phyloP scores from a whole-genome alignment of 2,329 filamentous ascomycete genomes.

The Pseudocercospora macadamiae region DNA sequence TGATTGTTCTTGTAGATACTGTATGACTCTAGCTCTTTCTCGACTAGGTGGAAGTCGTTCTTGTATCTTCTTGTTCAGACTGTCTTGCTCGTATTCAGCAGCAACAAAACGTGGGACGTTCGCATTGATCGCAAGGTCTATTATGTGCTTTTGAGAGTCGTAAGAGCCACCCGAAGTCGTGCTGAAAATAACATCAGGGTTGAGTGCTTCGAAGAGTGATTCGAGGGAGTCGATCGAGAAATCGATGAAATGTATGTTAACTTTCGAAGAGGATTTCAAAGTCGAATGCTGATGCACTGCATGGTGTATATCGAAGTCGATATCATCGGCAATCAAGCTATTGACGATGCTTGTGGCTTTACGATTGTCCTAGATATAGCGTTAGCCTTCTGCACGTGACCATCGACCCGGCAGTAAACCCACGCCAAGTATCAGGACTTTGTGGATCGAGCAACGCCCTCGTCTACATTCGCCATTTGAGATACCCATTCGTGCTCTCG shows the following conservation, averaged over 20 bases:
- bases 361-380: slow-evolving; percentile 25
- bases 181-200: slow-evolving; percentile 34
- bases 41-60: slow-evolving; percentile 35
- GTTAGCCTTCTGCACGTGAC: slow-evolving; percentile 3
- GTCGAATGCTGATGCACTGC: slow-evolving; percentile 11
- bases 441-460: slow-evolving; percentile 10
- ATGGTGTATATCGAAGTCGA: slow-evolving; percentile 20
- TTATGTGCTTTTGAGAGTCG: slow-evolving; percentile 31
- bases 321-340: slow-evolving; percentile 2
- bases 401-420: slow-evolving; percentile 3
- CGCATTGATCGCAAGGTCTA: slow-evolving; percentile 28
- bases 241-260: slow-evolving; percentile 33
- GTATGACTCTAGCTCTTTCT: slow-evolving; percentile 36
- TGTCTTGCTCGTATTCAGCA: slow-evolving; percentile 34
- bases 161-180: slow-evolving; percentile 30
- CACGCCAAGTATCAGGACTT: slow-evolving; percentile 26
- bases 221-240: slow-evolving; percentile 38
- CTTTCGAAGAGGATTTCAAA: background rate
- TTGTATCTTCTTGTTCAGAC: slow-evolving; percentile 37
- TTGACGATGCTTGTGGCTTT: slow-evolving; percentile 22
- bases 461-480: background rate
- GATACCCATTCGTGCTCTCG: background rate
- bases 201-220: slow-evolving; percentile 24
- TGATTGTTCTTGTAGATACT: slow-evolving; percentile 32
- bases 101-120: slow-evolving; percentile 29